A percentile compares a stretch with the other conserved stretches of the same genome.
phyloP scores from a whole-genome alignment of 495 filamentous ascomycete genomes.

The Neurospora tetrasperma region DNA sequence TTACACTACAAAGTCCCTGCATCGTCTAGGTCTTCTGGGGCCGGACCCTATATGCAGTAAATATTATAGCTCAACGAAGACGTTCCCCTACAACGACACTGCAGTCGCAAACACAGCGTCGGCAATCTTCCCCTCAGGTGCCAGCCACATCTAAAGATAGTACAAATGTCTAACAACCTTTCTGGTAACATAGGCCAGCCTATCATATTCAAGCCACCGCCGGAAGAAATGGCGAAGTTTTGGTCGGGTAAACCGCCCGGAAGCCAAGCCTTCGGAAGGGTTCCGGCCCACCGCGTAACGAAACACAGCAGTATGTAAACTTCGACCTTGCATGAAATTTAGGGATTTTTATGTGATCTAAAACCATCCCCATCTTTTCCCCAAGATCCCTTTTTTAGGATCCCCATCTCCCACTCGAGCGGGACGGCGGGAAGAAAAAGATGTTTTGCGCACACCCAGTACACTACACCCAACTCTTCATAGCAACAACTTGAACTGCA shows the following conservation, averaged over 20 bases:
- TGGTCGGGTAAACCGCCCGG: neutral
- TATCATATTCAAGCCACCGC: neutral
- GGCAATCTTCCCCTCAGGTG: neutral
- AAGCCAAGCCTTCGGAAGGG: neutral
- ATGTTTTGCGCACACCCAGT: neutral
- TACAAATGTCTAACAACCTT: neutral
- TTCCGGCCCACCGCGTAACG: neutral
- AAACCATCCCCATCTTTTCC: neutral
- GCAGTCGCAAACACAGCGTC: neutral
- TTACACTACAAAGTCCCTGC: neutral
- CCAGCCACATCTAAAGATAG: neutral
- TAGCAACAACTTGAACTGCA: too few relatives aligned
- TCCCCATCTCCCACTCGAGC: neutral
- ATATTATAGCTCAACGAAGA: neutral
- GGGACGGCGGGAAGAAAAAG: neutral
- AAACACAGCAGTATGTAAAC: neutral
- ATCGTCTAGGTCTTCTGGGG: neutral
- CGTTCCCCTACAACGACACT: neutral
- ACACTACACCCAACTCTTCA: too few relatives aligned
- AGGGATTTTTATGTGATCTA: neutral
- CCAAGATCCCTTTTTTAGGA: neutral
- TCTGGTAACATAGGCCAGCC: neutral
- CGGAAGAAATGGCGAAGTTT: neutral
- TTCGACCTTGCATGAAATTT: neutral
- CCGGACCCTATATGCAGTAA: neutral